Conservation (phyloP, 2,329 filamentous ascomycete genomes). For the Mariannaea sp. region DNA sequence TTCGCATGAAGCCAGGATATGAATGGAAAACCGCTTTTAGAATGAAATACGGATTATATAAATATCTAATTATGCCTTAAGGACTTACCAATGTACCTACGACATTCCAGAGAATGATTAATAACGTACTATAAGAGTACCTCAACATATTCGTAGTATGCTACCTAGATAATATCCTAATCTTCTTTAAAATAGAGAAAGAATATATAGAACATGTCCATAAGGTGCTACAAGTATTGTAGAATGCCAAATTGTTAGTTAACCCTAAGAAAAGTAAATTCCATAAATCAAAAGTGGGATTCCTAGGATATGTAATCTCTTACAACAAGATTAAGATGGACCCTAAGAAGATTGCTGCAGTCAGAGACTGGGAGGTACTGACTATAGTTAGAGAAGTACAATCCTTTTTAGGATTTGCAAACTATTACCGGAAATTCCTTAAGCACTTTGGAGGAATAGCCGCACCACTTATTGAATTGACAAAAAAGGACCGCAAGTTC, state of each 20-base stretch:
- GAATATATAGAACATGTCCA: too few relatives aligned
- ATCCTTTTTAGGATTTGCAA: conserved; percentile 20
- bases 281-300: background rate
- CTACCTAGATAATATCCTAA: conserved; percentile 31
- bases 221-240: background rate
- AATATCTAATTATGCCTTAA: conserved; percentile 43
- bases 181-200: conserved; percentile 23
- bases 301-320: background rate
- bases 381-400: conserved; percentile 21
- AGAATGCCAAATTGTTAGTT: background rate
- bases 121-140: conserved; percentile 22
- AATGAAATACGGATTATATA: conserved; percentile 39
- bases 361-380: conserved; percentile 1
- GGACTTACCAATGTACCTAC: conserved; percentile 29
- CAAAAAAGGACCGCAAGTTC: conserved; percentile 22
- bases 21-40: conserved; percentile 44
- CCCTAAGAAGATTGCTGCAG: conserved; percentile 16
- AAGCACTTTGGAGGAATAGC: conserved; percentile 18
- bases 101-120: conserved; percentile 29
- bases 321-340: conserved; percentile 22
- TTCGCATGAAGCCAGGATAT: conserved; percentile 40
- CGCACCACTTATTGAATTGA: conserved; percentile 8
- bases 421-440: conserved; percentile 30
- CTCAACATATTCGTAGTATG: conserved; percentile 15
- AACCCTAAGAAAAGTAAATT: background rate